A percentile compares a stretch with the other conserved stretches of the same genome.
Evolutionary conservation across 2,329 filamentous ascomycete genomes (phyloP).

Genomic region (Verticillium isaacii): DNA sequence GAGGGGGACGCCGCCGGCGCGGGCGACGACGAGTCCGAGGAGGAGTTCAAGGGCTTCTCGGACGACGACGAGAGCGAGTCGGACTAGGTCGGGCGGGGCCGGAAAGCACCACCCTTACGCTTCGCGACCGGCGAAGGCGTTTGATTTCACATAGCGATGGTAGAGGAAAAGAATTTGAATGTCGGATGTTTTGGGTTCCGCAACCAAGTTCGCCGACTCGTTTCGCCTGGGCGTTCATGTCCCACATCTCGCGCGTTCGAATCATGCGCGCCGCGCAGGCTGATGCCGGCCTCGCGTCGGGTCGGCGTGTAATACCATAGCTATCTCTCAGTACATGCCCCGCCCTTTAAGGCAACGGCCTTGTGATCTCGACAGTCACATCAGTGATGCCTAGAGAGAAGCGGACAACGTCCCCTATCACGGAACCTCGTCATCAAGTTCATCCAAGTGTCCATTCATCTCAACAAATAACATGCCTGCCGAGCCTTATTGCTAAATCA

Average conservation of each 20-base stretch:
- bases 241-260: no score
- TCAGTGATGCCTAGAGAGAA: not conserved
- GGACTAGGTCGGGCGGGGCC: not conserved
- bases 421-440: not conserved
- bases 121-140: not conserved
- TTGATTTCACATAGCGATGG: not conserved
- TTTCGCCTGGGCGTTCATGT: no score
- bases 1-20: slow-evolving; percentile 18
- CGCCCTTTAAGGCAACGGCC: no score
- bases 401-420: not conserved
- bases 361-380: no score
- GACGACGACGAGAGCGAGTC: slow-evolving; percentile 18
- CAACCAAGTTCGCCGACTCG: no score
- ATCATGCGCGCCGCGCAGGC: no score
- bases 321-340: no score
- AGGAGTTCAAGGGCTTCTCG: slow-evolving; percentile 57
- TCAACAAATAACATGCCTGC: not conserved
- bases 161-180: no score
- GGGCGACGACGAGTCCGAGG: slow-evolving; percentile 40
- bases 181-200: no score
- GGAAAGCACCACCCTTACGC: not conserved
- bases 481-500: not conserved
- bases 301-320: no score
- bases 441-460: not conserved
- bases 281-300: no score